Conservation (phyloP, 805 yeast species). For the Saturnispora sekii region DNA sequence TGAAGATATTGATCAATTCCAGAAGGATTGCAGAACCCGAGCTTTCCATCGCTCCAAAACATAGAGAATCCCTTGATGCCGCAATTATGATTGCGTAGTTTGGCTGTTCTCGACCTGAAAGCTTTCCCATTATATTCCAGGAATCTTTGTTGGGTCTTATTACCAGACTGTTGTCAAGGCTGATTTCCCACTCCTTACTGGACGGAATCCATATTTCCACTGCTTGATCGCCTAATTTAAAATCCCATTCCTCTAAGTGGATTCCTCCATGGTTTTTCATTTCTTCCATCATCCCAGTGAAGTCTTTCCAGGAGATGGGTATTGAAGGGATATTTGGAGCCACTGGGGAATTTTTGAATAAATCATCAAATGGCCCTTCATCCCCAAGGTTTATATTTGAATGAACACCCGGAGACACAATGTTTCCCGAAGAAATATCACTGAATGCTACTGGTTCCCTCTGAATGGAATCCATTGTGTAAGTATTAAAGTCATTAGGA, state of each 20-base stretch:
- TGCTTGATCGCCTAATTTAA: conserved; percentile 16
- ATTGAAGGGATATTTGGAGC: conserved; percentile 68
- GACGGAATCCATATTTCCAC: conserved; percentile 38
- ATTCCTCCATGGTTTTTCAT: conserved; percentile 30
- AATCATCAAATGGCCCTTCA: conserved; percentile 30
- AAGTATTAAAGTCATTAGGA: conserved; percentile 22
- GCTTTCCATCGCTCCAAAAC: conserved; percentile 64
- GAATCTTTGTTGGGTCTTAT: conserved; percentile 49
- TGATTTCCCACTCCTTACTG: conserved; percentile 19
- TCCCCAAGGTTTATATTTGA: conserved; percentile 23
- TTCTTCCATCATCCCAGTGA: conserved; percentile 31
- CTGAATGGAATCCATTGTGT: conserved; percentile 38
- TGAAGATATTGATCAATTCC: conserved; percentile 60
- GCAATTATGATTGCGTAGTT: conserved; percentile 70
- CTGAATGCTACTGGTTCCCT: conserved; percentile 47
- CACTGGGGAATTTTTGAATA: conserved; percentile 37
- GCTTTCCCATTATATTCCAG: conserved; percentile 72
- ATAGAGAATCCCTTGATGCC: conserved; percentile 63
- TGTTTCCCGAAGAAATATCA: conserved; percentile 64
- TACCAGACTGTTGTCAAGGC: conserved; percentile 31
- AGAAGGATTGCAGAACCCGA: conserved; percentile 68
- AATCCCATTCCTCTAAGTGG: conserved; percentile 29
- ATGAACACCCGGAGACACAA: conserved; percentile 71
- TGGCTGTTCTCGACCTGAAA: conserved; percentile 71
- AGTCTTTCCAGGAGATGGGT: conserved; percentile 72